Evolutionary conservation across 345 rosid species (phyloP).

Genomic region (Linum lewisii): DNA sequence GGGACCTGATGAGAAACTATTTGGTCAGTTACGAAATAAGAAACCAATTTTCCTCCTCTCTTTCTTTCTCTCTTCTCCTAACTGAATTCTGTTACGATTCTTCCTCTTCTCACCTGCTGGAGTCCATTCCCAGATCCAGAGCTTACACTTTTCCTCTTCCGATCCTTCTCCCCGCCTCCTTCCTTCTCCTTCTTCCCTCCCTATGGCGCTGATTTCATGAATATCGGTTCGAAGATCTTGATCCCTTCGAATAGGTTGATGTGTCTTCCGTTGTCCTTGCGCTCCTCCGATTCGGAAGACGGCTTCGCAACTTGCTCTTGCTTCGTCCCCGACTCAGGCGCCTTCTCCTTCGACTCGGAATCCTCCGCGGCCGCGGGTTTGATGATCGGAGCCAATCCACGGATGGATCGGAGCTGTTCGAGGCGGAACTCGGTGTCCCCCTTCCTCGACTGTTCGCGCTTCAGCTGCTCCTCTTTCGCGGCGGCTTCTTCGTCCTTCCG

Average conservation of each 20-base stretch:
- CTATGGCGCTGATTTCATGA: slow-evolving; percentile 24
- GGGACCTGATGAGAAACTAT: too few relatives aligned
- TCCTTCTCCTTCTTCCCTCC: slow-evolving; percentile 38
- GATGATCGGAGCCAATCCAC: slow-evolving; percentile 58
- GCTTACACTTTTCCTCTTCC: slow-evolving; percentile 39
- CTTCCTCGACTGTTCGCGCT: slow-evolving; percentile 64
- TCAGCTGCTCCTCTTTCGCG: slow-evolving; percentile 73
- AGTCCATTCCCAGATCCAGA: too few relatives aligned
- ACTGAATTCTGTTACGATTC: too few relatives aligned
- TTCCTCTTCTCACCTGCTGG: too few relatives aligned
- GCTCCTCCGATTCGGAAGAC: background rate
- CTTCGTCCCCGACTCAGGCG: slow-evolving; percentile 10
- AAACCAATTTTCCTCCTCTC: too few relatives aligned
- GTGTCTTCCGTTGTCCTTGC: slow-evolving; percentile 29
- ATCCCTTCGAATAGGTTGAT: slow-evolving; percentile 90
- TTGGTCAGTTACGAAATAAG: too few relatives aligned
- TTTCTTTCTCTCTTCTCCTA: too few relatives aligned
- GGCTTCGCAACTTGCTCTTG: slow-evolving; percentile 32
- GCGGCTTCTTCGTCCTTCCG: slow-evolving; percentile 79
- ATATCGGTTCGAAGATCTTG: slow-evolving; percentile 68
- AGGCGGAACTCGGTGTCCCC: slow-evolving; percentile 79
- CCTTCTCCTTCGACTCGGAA: slow-evolving; percentile 2
- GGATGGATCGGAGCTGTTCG: slow-evolving; percentile 62
- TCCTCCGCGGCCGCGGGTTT: slow-evolving; percentile 21
- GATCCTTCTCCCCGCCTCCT: slow-evolving; percentile 25